Evolutionary conservation across 129 eudicot genomes (phyloP).

Genomic region (Solidago caesia): DNA sequence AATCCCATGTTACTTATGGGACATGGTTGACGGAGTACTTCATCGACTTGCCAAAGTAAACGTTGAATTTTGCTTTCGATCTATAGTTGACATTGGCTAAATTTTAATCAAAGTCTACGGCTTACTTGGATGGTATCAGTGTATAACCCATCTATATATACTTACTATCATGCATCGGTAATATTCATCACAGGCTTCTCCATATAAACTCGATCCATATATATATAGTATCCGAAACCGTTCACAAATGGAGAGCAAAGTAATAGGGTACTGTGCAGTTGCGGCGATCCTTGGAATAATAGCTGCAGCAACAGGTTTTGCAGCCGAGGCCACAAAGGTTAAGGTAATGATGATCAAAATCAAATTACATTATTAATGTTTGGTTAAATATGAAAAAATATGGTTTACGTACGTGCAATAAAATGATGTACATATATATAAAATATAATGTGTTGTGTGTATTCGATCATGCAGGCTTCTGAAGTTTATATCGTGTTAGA

Average conservation of each 20-base stretch:
- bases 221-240: background rate
- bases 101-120: background rate
- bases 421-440: background rate
- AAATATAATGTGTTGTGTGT: background rate
- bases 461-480: conserved; percentile 25
- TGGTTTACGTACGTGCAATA: no score
- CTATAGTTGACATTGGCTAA: background rate
- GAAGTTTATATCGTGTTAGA: conserved; percentile 13
- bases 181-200: conserved; percentile 3
- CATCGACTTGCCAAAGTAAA: conserved; percentile 2
- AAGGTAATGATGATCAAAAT: conserved; percentile 22
- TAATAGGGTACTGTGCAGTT: conserved; percentile 10
- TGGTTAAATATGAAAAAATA: background rate
- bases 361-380: background rate
- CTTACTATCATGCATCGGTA: background rate
- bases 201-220: background rate
- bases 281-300: conserved; percentile 30
- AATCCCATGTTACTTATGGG: background rate
- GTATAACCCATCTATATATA: conserved; percentile 15
- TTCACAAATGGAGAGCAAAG: conserved; percentile 26
- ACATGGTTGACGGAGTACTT: background rate
- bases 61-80: background rate
- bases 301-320: conserved; percentile 35
- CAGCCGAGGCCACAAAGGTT: conserved; percentile 32
- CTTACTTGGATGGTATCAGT: background rate